These are phyloP conservation scores for Elsinoe perseae DNA, from an alignment of 2,329 filamentous ascomycete species.

Conservation along the genomic window DNA sequence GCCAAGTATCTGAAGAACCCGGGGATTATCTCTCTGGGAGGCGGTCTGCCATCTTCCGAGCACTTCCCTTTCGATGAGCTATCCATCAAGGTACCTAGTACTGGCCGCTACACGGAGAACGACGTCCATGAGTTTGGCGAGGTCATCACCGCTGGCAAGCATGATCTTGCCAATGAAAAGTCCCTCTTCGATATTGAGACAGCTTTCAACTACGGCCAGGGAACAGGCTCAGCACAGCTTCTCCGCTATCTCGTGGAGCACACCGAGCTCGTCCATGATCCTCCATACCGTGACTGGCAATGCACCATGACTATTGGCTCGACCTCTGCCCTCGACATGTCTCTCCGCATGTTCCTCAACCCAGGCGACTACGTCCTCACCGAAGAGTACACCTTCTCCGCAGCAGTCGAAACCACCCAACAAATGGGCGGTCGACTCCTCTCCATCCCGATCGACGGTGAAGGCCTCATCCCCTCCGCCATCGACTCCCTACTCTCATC, in stretches of 20 bases:
- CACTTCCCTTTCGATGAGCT: conserved; percentile 88
- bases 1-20: conserved; percentile 72
- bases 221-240: conserved; percentile 76
- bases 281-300: conserved; percentile 85
- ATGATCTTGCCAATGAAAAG: conserved; percentile 63
- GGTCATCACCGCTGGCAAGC: conserved; percentile 65
- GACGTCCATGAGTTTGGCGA: conserved; percentile 55
- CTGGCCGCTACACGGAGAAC: conserved; percentile 62
- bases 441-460: conserved; percentile 56
- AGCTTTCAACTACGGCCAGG: conserved; percentile 87
- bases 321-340: conserved; percentile 77
- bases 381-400: conserved; percentile 87
- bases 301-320: conserved; percentile 77
- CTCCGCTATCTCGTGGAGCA: conserved; percentile 90
- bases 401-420: conserved; percentile 58
- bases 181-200: conserved; percentile 69
- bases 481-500: conserved; percentile 57
- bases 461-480: conserved; percentile 55
- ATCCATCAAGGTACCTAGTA: conserved; percentile 61
- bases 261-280: conserved; percentile 80
- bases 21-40: conserved; percentile 83
- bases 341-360: conserved; percentile 71
- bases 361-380: conserved; percentile 72
- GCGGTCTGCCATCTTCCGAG: conserved; percentile 78
- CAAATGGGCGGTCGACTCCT: conserved; percentile 56